These are phyloP conservation scores for Chionographis japonica DNA, from an alignment of 106 monocot genomes.

Conservation along the genomic window DNA sequence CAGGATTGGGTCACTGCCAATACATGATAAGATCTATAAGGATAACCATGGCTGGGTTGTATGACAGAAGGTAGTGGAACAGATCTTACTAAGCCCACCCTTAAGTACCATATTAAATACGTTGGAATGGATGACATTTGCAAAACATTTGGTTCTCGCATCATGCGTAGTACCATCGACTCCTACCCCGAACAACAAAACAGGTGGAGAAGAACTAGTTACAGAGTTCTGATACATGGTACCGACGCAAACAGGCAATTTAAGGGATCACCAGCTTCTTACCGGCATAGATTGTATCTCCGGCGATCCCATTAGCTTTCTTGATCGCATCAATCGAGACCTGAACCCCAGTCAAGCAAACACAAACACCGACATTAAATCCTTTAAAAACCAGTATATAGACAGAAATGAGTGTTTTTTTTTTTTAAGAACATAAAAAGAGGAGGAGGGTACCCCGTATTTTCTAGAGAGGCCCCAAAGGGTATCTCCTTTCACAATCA, in stretches of 20 bases:
- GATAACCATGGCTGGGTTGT: too few species aligned
- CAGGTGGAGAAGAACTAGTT: too few species aligned
- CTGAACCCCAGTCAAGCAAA: background rate
- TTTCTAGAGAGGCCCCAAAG: constrained; percentile 27
- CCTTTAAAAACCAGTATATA: background rate
- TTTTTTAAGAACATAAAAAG: background rate
- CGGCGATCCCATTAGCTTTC: constrained; percentile 28
- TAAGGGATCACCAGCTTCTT: constrained; percentile 36
- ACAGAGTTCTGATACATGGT: too few species aligned
- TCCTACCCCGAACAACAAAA: too few species aligned
- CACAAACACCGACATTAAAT: background rate
- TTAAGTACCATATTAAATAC: too few species aligned
- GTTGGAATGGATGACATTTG: too few species aligned
- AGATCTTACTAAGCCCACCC: too few species aligned
- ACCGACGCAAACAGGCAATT: background rate
- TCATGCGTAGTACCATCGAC: too few species aligned
- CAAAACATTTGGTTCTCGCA: too few species aligned
- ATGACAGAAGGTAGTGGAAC: too few species aligned
- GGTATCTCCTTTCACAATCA: constrained; percentile 32
- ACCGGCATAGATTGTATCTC: constrained; percentile 37
- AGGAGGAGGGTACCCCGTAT: constrained; percentile 17
- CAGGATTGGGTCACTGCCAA: too few species aligned
- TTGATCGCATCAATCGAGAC: constrained; percentile 25
- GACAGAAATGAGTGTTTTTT: background rate
- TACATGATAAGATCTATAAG: too few species aligned